Percentiles rank a stretch among this genome's conserved stretches.
Conservation (phyloP, 176 grass and related monocot genomes). For the Dendrocalamus sinicus region DNA sequence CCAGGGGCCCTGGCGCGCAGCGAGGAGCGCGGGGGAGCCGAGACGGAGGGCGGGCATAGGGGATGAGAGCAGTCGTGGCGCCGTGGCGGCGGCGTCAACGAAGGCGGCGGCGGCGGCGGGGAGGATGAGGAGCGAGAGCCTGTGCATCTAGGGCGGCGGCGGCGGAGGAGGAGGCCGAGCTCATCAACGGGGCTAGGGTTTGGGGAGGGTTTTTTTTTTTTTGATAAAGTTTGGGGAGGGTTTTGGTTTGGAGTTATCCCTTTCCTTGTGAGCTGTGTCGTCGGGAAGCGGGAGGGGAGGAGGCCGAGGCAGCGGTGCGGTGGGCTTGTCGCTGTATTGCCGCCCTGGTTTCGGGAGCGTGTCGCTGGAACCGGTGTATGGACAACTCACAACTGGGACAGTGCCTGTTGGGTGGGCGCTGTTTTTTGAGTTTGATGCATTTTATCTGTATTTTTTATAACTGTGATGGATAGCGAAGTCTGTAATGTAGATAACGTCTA, state of each 20-base stretch:
- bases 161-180: conserved; percentile 41
- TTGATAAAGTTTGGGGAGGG: conserved; percentile 43
- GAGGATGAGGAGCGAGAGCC: conserved; percentile 39
- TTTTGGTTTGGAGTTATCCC: conserved; percentile 44
- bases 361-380: not conserved
- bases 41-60: conserved; percentile 68
- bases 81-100: conserved; percentile 42
- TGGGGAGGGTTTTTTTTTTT: conserved; percentile 42
- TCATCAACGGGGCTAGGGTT: conserved; percentile 60
- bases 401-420: not conserved
- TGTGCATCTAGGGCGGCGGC: conserved; percentile 58
- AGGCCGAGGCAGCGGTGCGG: conserved; percentile 22
- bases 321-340: conserved; percentile 14
- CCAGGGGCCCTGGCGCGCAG: conserved; percentile 21
- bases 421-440: too few species aligned
- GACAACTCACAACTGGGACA: not conserved
- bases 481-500: too few species aligned
- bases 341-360: not conserved
- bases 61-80: conserved; percentile 30
- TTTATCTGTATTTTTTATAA: too few species aligned
- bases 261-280: conserved; percentile 1
- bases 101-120: conserved; percentile 40
- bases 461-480: too few species aligned
- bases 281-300: conserved; percentile 39
- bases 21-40: conserved; percentile 35